Evolutionary conservation across 352 stramenopile species (phyloP).

Genomic region (Peronospora farinosa): DNA sequence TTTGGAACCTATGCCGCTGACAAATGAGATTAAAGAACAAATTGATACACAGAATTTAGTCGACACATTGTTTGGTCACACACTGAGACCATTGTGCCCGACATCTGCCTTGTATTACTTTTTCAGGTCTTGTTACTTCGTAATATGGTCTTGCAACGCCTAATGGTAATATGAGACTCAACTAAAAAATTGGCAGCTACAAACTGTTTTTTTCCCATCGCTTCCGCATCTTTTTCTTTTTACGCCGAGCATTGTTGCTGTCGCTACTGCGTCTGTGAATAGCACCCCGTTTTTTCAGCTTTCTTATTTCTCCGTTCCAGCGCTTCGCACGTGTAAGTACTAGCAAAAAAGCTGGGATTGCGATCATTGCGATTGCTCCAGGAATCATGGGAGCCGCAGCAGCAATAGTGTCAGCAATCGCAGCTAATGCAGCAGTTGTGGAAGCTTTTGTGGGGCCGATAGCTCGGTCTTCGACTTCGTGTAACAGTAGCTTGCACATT

Average conservation of each 20-base stretch:
- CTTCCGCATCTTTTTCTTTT: slow-evolving; percentile 29
- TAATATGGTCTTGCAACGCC: not conserved
- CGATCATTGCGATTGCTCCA: slow-evolving; percentile 17
- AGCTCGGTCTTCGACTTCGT: slow-evolving; percentile 3
- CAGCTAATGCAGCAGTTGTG: slow-evolving; percentile 6
- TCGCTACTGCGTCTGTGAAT: slow-evolving; percentile 23
- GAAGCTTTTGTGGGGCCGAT: slow-evolving; percentile 1
- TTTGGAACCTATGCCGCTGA: too few species aligned
- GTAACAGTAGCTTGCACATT: slow-evolving; percentile 24
- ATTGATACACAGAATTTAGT: too few species aligned
- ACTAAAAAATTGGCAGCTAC: not conserved
- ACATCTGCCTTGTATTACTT: not conserved
- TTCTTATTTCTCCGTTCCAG: slow-evolving; percentile 24
- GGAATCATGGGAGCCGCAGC: slow-evolving; percentile 8
- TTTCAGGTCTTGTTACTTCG: not conserved
- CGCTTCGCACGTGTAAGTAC: slow-evolving; percentile 24
- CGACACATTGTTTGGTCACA: not conserved
- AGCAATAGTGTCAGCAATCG: slow-evolving; percentile 15
- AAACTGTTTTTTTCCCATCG: slow-evolving; percentile 4
- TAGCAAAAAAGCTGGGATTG: slow-evolving; percentile 24
- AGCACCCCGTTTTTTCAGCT: slow-evolving; percentile 11
- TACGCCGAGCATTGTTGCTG: slow-evolving; percentile 13
- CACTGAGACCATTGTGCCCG: not conserved
- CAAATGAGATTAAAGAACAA: too few species aligned
- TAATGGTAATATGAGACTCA: not conserved